Conservation (phyloP, 805 yeast species). For the Zygoascus bituminiphila region DNA sequence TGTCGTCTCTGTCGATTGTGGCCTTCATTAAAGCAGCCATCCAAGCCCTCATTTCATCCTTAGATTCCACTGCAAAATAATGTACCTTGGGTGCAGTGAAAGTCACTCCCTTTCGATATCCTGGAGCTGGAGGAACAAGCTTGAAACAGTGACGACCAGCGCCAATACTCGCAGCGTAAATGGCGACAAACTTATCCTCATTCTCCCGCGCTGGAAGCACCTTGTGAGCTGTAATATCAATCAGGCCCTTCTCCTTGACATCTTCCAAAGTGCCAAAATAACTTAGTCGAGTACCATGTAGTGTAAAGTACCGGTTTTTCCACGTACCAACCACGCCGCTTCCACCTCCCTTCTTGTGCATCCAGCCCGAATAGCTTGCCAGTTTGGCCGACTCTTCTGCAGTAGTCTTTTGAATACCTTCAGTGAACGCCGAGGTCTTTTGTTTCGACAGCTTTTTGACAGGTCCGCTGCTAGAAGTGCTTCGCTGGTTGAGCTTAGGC, state of each 20-base stretch:
- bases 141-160: conserved; percentile 87
- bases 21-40: conserved; percentile 91
- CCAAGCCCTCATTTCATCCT: conserved; percentile 92
- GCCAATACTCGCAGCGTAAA: conserved; percentile 89
- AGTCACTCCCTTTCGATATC: conserved; percentile 87
- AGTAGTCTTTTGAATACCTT: conserved; percentile 70
- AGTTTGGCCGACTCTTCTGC: conserved; percentile 72
- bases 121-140: conserved; percentile 94
- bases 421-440: conserved; percentile 41
- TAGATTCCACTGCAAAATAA: conserved; percentile 88
- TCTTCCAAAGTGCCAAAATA: conserved; percentile 76
- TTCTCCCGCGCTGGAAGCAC: conserved; percentile 71
- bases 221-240: conserved; percentile 91
- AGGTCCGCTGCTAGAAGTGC: neutral
- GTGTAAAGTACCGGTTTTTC: conserved; percentile 77
- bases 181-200: conserved; percentile 76
- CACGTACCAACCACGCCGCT: conserved; percentile 80
- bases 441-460: conserved; percentile 20
- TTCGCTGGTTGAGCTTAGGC: neutral
- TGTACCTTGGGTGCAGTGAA: conserved; percentile 95
- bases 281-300: conserved; percentile 89
- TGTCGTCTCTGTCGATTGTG: conserved; percentile 90
- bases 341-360: conserved; percentile 83
- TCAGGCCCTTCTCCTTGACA: conserved; percentile 79
- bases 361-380: conserved; percentile 86